Evolutionary conservation across 805 yeast genomes (phyloP).

Genomic region (Saturnispora zaruensis): DNA sequence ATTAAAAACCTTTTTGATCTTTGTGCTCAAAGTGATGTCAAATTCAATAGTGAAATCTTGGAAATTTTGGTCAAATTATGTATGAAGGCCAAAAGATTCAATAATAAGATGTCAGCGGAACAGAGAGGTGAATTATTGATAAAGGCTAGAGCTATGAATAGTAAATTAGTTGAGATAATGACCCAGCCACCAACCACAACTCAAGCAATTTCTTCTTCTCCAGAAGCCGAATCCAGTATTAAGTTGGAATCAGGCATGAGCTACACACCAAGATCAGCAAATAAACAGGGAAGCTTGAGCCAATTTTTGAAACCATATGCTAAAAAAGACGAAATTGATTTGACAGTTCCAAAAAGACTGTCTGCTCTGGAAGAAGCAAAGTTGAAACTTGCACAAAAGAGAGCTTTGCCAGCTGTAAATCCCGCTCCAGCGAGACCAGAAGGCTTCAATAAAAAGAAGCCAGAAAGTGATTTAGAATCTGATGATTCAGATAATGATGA

Average conservation of each 20-base stretch:
- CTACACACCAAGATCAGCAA: slow-evolving; percentile 9
- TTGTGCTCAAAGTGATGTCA: slow-evolving; percentile 44
- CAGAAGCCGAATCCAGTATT: slow-evolving; percentile 1
- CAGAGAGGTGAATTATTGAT: slow-evolving; percentile 58
- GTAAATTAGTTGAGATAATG: slow-evolving; percentile 44
- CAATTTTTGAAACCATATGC: slow-evolving; percentile 14
- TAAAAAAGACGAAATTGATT: slow-evolving; percentile 12
- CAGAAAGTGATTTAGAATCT: slow-evolving; percentile 31
- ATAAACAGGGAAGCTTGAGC: slow-evolving; percentile 19
- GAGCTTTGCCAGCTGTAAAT: slow-evolving; percentile 12
- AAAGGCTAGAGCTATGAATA: slow-evolving; percentile 50
- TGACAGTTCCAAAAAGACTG: slow-evolving; percentile 10
- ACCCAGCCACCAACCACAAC: slow-evolving; percentile 27
- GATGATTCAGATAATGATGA: slow-evolving; percentile 30
- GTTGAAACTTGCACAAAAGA: slow-evolving; percentile 1
- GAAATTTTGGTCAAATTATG: slow-evolving; percentile 54
- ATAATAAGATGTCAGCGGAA: slow-evolving; percentile 58
- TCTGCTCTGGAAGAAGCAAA: slow-evolving; percentile 13
- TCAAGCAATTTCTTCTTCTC: slow-evolving; percentile 1
- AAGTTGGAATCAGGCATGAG: slow-evolving; percentile 13
- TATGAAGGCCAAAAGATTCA: slow-evolving; percentile 54
- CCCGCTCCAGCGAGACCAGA: slow-evolving; percentile 49
- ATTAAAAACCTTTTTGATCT: slow-evolving; percentile 59
- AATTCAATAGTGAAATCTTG: slow-evolving; percentile 46
- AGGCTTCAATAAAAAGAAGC: slow-evolving; percentile 35